Base-by-base conservation (phyloP, 768 basidiomycete species). In the Piloderma croceum region DNA sequence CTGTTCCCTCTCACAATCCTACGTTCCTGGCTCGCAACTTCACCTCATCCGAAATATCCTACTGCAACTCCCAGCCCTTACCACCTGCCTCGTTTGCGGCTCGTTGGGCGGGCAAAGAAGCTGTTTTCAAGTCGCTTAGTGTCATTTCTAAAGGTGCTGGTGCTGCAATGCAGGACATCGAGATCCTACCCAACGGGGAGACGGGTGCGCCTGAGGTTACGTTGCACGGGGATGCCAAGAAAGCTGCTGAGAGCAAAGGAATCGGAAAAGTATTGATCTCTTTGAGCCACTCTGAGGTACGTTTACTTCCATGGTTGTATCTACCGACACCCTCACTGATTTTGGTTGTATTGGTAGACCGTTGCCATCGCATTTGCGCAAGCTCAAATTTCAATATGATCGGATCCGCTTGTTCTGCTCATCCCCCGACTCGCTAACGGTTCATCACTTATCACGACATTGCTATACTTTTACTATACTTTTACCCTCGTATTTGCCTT, bases 61-160 rank as follows among this genome's bases (percentile, higher is more conserved):
- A 98, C 71, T 97, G 93, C 65, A 71, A 67, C 37, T 52, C 75
- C n/a, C 91, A 97, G 54, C 83, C 94, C 3, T 88, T 87, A 35
- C 80, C 89, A 13, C 63, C 76, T 1, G 85, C 96, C 6, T 97
- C 94, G 2, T 92, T 96, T 57, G 94, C 96, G 17, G 93, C 88
- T 24, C 86, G 93, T 41, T 99, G 96, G 94, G 88, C 78, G 21
- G 94, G 90, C 38, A 99, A 98, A 65, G 96, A 98, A 62, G 94
- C 93, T 3, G 80, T 86, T 39, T 97, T 98, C 81, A 98, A 98
- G 69, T 87, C 91, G 4, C 75, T 99, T 2, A 87, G 90, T 17
- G 84, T 91, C 32, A 67, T 81, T 15, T 91, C 89, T 3, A 86
- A 90, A 63, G 96, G 96, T 27, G 94, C 93, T 9, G 88, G 78